These are phyloP conservation scores for Fusarium longipes DNA, from an alignment of 2,329 filamentous ascomycete genomes.

Conservation along the genomic window DNA sequence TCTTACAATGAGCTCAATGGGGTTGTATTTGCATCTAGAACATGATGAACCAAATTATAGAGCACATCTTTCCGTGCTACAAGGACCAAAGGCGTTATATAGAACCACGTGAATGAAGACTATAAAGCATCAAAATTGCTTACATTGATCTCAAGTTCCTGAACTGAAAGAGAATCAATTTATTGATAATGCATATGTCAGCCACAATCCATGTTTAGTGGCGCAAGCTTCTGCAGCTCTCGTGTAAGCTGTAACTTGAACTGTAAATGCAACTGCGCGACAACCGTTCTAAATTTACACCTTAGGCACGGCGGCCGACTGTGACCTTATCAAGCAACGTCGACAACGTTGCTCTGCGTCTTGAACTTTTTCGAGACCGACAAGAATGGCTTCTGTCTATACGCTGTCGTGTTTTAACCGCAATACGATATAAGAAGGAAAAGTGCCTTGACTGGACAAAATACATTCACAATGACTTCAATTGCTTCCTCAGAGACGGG, in stretches of 20 bases:
- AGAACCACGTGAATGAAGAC: slow-evolving; percentile 14
- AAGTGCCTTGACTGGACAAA: not conserved
- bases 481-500: slow-evolving; percentile 47
- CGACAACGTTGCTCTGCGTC: not conserved
- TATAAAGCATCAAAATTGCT: slow-evolving; percentile 1
- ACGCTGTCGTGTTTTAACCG: slow-evolving; percentile 12
- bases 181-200: slow-evolving; percentile 26
- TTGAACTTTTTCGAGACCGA: slow-evolving; percentile 10
- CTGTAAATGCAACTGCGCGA: not conserved
- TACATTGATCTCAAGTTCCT: not conserved
- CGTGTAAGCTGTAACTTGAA: slow-evolving; percentile 25
- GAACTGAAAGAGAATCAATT: not conserved
- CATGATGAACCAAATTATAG: not conserved
- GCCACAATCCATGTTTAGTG: slow-evolving; percentile 27
- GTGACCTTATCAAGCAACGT: slow-evolving; percentile 5
- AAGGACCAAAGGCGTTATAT: not conserved
- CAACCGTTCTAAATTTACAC: slow-evolving; percentile 21
- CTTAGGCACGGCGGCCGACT: slow-evolving; percentile 8
- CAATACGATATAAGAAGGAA: not conserved
- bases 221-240: slow-evolving; percentile 34
- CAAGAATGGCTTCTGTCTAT: slow-evolving; percentile 33
- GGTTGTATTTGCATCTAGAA: not conserved
- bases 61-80: not conserved
- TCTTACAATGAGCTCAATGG: not conserved
- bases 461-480: slow-evolving; percentile 13